Evolutionary conservation across 345 rosid genomes (phyloP).

Genomic region (Corchorus capsularis): DNA sequence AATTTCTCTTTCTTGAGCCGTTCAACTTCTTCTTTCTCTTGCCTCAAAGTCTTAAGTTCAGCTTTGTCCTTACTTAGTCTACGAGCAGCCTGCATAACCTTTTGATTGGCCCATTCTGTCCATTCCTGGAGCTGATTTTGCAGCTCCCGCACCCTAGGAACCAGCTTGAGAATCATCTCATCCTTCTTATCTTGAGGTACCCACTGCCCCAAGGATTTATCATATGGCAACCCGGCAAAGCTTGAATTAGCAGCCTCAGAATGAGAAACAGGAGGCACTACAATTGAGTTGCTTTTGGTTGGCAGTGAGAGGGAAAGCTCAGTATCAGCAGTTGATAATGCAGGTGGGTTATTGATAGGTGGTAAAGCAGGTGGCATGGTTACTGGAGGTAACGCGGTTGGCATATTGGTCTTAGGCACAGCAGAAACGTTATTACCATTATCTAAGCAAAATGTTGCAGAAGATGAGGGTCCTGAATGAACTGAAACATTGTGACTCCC

Average conservation of each 20-base stretch:
- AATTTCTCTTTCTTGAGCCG: conserved; percentile 82
- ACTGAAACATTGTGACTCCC: conserved; percentile 31
- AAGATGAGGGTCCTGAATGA: conserved; percentile 30
- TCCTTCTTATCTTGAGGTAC: conserved; percentile 55
- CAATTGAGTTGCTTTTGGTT: conserved; percentile 41
- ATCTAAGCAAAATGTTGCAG: conserved; percentile 38
- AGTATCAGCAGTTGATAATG: conserved; percentile 47
- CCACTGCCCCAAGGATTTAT: conserved; percentile 49
- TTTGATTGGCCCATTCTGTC: conserved; percentile 96
- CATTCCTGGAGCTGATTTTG: conserved; percentile 83
- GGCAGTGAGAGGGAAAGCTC: conserved; percentile 68
- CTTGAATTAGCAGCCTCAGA: conserved; percentile 33
- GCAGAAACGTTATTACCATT: conserved; percentile 31
- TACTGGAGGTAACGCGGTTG: conserved; percentile 27
- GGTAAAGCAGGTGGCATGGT: conserved; percentile 30
- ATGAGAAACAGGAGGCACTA: conserved; percentile 38
- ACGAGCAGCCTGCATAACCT: conserved; percentile 94
- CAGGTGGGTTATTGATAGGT: conserved; percentile 30
- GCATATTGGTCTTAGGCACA: conserved; percentile 30
- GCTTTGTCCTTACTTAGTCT: conserved; percentile 81
- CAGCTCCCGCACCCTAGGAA: conserved; percentile 49
- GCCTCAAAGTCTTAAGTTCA: conserved; percentile 81
- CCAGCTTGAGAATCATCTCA: conserved; percentile 55
- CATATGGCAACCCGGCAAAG: conserved; percentile 46
- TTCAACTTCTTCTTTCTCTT: conserved; percentile 89